phyloP scores from a whole-genome alignment of 495 filamentous ascomycete genomes.

The Pyrenula aspistea region DNA sequence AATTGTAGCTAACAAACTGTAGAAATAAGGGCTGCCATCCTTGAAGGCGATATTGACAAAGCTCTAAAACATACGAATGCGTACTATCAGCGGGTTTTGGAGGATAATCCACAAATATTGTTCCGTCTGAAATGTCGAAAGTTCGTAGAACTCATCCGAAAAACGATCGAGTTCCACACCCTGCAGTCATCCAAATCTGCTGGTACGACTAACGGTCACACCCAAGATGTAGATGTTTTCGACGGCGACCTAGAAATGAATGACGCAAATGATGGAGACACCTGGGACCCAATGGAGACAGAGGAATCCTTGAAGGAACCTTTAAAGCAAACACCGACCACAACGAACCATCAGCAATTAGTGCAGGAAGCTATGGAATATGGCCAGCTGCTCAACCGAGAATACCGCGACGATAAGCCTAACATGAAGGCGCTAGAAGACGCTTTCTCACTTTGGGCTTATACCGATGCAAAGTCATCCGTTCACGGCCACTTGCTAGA shows the following conservation, averaged over 20 bases:
- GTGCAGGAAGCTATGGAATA: conserved; percentile 64
- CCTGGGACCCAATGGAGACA: conserved; percentile 36
- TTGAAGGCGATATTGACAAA: conserved; percentile 87
- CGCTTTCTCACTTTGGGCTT: conserved; percentile 82
- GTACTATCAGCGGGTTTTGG: conserved; percentile 71
- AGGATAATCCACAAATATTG: conserved; percentile 76
- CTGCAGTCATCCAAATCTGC: conserved; percentile 23
- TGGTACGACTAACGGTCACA: conserved; percentile 15
- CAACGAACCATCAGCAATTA: conserved; percentile 37
- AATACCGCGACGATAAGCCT: conserved; percentile 61
- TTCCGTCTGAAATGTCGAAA: conserved; percentile 85
- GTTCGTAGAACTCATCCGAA: conserved; percentile 92
- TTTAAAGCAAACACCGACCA: conserved; percentile 26
- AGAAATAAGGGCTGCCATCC: conserved; percentile 81
- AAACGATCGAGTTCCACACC: conserved; percentile 50
- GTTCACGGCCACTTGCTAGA: conserved; percentile 72
- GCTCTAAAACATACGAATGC: conserved; percentile 69
- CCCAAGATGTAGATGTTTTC: conserved; percentile 30
- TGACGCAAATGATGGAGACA: conserved; percentile 34
- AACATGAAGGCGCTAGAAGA: conserved; percentile 68
- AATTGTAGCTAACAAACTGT: conserved; percentile 8
- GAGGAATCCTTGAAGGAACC: conserved; percentile 40
- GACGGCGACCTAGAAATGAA: conserved; percentile 78
- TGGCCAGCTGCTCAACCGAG: conserved; percentile 62
- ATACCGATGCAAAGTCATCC: conserved; percentile 62